Base-by-base conservation (phyloP, 2,329 filamentous ascomycete genomes). In the Pseudopyrenochaeta lycopersici region DNA sequence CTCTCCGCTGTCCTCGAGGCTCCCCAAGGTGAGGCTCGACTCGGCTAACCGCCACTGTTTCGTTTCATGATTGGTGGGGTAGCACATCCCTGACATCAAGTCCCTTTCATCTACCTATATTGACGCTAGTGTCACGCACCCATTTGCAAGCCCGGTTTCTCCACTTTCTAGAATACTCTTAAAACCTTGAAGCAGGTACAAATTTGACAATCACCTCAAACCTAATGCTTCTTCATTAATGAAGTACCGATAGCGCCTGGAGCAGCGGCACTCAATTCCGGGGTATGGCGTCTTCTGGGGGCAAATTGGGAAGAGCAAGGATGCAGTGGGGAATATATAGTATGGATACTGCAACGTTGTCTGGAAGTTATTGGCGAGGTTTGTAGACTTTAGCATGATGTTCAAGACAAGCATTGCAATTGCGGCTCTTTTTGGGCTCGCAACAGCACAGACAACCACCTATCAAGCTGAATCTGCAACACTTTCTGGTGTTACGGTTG, bases 401-500 rank as follows among this genome's bases (percentile, higher is more conserved):
- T 36, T 54, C 23, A 23, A 15, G 27, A 12, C 23, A 20, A 33
- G 33, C 30, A 17, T 46, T 29, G 30, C 35, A n/a, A 17, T 36
- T 30, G 45, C 46, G 10, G 49, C 49, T 30, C 29, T 61, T 29
- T 33, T 51, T 21, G 49, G 52, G 36, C 21, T 58, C 1, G 43
- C 41, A 21, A 41, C 29, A 7, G 60, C 60, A n/a, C 66, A 68
- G n/a, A 63, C 58, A 6, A 60, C 49, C 3, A 64, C 61, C 11
- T 57, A 62, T 14, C 71, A 81, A 63, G 80, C 80, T 7, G 80
- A 82, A 60, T 68, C 74, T 48, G 80, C 75, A 1, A 64, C 66
- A 5, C 66, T 81, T 23, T 71, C 67, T 4, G 80, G 80, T 12
- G 78, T 78, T 7, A 74, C 62, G 2, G 72, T 78, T 53, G 77